Evolutionary conservation across 306 rosid species (phyloP), one percentile per base, ranked within the genome.

Genomic region (Trifolium pratense): DNA sequence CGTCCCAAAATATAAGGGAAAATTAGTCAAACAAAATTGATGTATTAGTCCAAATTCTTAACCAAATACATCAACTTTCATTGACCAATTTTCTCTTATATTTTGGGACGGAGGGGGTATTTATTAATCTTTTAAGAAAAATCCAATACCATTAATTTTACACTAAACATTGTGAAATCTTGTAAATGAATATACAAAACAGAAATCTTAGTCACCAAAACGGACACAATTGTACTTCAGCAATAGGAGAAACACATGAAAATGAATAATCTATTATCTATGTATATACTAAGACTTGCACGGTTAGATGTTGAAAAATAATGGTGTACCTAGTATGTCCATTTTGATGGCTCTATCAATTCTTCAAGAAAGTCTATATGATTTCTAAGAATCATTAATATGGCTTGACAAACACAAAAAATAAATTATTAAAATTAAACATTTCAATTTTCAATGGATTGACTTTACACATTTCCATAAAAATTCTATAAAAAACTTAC

Each of bases 311-410:
- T 61, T 69, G 74, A 20, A 63, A 77, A 73, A 12, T 56, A 21
- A 58, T 34, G 39, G 63, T 8, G 43, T 71, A 42, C 73, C 66
- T 60, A 12, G 55, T 59, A 71, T 77, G 73, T 74, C 76, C 63
- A 64, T 59, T 80, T 80, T 17, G 65, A 31, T 69, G 80, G 81
- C 72, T 80, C 75, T 69, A 57, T 66, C 65, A 80, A 48, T 51
- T 77, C 78, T 74, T 74, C 58, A 84, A 80, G 87, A 80, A 77
- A 84, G 77, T 59, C 26, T 52, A 42, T 34, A 57, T 65, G 46
- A 70, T 62, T 26, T 46, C 13, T 26, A 12, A 64, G 79, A 79
- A 70, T 71, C 40, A 71, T 10, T 32, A 40, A 23, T 29, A 59
- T 11, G 61, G 6, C 64, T 14, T 29, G 65, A 6, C 12, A 55